These are phyloP conservation scores for Polytrichum formosum DNA, from an alignment of 225 moss, liverwort and hornwort genomes.

Conservation along the genomic window DNA sequence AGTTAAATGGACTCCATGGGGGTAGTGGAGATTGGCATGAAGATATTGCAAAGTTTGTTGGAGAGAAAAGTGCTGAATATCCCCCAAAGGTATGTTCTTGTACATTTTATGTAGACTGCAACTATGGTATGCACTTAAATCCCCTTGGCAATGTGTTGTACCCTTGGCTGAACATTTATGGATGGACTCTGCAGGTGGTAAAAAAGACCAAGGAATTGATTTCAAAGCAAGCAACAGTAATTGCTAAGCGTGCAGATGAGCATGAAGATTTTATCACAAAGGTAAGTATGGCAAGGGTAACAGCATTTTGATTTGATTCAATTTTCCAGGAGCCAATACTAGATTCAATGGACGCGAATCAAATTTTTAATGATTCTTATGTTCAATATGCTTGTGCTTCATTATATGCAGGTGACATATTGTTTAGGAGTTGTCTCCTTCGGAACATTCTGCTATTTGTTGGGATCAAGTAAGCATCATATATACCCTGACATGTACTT, in stretches of 20 bases:
- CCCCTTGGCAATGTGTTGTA: background rate
- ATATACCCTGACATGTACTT: too few relatives aligned
- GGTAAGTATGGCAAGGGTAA: conserved; percentile 14
- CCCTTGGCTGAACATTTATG: too few relatives aligned
- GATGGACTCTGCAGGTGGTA: conserved; percentile 37
- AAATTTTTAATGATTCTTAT: background rate
- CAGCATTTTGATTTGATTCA: background rate
- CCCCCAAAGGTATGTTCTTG: conserved; percentile 3
- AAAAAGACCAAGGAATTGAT: conserved; percentile 62
- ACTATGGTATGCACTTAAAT: background rate
- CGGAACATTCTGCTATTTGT: conserved; percentile 55
- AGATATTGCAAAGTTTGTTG: conserved; percentile 3
- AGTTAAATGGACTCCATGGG: conserved; percentile 1
- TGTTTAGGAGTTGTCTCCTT: conserved; percentile 61
- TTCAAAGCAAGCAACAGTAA: conserved; percentile 51
- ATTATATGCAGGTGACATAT: conserved; percentile 47
- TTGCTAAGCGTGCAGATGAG: conserved; percentile 54
- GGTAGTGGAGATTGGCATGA: conserved; percentile 11
- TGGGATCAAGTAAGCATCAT: conserved; percentile 54
- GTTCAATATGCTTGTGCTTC: background rate
- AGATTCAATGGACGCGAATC: background rate
- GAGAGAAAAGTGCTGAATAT: conserved; percentile 7
- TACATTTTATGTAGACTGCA: background rate
- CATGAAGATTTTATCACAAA: conserved; percentile 57
- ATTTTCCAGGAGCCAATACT: background rate